Evolutionary conservation across 2,329 filamentous ascomycete genomes (phyloP), one percentile per base, ranked within the genome.

Genomic region (Ophiostoma ips): DNA sequence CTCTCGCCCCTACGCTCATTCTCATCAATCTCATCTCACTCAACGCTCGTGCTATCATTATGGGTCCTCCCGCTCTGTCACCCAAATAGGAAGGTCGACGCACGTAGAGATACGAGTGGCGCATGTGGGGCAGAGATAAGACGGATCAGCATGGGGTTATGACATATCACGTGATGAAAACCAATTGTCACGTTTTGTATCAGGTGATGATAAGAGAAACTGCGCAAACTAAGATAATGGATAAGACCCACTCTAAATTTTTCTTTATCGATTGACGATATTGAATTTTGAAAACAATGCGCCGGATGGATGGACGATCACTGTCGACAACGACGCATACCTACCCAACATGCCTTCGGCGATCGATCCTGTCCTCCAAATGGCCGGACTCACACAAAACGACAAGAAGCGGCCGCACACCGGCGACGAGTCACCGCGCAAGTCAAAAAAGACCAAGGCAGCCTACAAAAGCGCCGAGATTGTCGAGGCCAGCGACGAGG

Each of bases 381-480:
- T 44, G 41, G 41, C 41, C 7, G 43, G 12, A 10, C 11, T 19
- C 11, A 19, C 30, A 30, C 34, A 43, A 21, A 34, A 50, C 9
- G 50, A 50, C 21, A 31, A 46, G 30, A 49, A 55, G 33, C 49
- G 51, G 40, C 51, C 36, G 37, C 46, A 34, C 7, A 41, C 43
- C 12, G 51, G 49, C 34, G 33, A 50, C 28, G 45, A 50, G 38
- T 36, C 51, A n/a, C 33, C 28, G 36, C 35, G 53, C 31, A 52
- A 53, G 31, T 30, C 46, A 12, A 57, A 54, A 33, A 55, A 55
- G 44, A 38, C 50, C 11, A 56, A 55, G 33, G 31, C 37, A 18
- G 21, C 19, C 13, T 35, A 35, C 16, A 48, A 49, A 24, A 45
- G 38, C 21, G 19, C 30, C 18, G 36, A 50, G 30, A 18, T 15